These are phyloP conservation scores for Aspergillus sp. DNA, from an alignment of 2,329 filamentous ascomycete species.

Conservation along the genomic window DNA sequence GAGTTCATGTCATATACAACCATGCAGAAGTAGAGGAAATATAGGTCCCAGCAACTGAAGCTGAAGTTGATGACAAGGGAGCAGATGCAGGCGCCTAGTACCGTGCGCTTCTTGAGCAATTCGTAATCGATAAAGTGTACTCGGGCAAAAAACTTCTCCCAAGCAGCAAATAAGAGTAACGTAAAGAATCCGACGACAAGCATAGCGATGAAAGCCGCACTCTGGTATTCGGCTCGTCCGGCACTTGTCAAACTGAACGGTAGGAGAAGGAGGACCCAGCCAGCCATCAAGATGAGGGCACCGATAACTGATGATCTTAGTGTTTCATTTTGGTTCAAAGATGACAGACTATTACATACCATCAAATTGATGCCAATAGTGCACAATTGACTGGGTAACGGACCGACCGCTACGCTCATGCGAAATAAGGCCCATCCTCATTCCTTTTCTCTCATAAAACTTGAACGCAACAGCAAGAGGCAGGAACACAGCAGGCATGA, in stretches of 20 bases:
- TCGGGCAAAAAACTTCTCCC: conserved; percentile 47
- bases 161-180: conserved; percentile 47
- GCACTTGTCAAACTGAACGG: conserved; percentile 52
- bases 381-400: conserved; percentile 38
- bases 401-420: conserved; percentile 40
- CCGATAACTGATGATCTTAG: conserved; percentile 40
- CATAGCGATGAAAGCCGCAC: conserved; percentile 44
- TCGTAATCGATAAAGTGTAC: conserved; percentile 49
- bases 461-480: conserved; percentile 51
- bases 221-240: conserved; percentile 35
- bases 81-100: conserved; percentile 46
- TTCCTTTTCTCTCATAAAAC: conserved; percentile 51
- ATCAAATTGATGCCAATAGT: conserved; percentile 58
- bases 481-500: conserved; percentile 48
- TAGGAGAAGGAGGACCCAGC: conserved; percentile 57
- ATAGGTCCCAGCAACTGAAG: conserved; percentile 48
- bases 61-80: conserved; percentile 41
- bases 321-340: not conserved
- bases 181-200: conserved; percentile 47
- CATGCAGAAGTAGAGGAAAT: conserved; percentile 48
- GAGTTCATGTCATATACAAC: conserved; percentile 43
- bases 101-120: conserved; percentile 43
- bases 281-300: conserved; percentile 51
- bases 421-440: conserved; percentile 45
- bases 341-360: conserved; percentile 19